Evolutionary conservation across 2,329 filamentous ascomycete genomes (phyloP), one percentile per base, ranked within the genome.

Genomic region (Neospermospora avenae): DNA sequence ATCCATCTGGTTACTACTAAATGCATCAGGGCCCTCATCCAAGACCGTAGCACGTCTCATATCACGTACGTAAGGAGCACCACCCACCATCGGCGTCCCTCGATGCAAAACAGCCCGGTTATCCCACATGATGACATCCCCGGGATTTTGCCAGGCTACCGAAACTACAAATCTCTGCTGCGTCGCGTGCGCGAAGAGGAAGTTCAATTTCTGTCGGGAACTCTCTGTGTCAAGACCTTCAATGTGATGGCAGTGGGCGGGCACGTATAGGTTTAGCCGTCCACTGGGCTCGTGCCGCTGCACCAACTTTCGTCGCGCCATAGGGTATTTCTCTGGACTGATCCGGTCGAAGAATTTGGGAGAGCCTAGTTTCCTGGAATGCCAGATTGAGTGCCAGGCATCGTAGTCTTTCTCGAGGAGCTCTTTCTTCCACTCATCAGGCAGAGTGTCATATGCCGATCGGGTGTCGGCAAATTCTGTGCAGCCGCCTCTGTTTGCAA

Each of bases 61-160:
- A 69, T 86, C 83, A n/a, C 66, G 75, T 78, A 0, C 79, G 78
- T 62, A 77, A 76, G 61, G 81, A 84, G 0, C 69, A 68, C 0
- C 82, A 82, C 1, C 74, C 73, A 1, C 75, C n/a, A n/a, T n/a
- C n/a, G n/a, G n/a, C n/a, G n/a, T 77, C 0, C 80, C 80, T 5
- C 81, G 71, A 70, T 86, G 83, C 75, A 85, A 76, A 16, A 81
- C 79, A 53, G 76, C 78, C 0, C 80, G 80, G 67, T 86, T 86
- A 65, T 86, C 83, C 83, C 84, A 86, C 18, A 83, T 75, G 16
- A 85, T 69, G 58, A 85, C 49, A 67, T 85, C 83, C 0, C 80
- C 77, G 0, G 71, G 66, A 7, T 77, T 68, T 28, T 77, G 63
- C 82, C 82, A 86, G 42, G 73, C 69, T 3, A 84, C 74, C 5